Conservation (phyloP, 2,329 filamentous ascomycete genomes). For the Cercospora berteroae region DNA sequence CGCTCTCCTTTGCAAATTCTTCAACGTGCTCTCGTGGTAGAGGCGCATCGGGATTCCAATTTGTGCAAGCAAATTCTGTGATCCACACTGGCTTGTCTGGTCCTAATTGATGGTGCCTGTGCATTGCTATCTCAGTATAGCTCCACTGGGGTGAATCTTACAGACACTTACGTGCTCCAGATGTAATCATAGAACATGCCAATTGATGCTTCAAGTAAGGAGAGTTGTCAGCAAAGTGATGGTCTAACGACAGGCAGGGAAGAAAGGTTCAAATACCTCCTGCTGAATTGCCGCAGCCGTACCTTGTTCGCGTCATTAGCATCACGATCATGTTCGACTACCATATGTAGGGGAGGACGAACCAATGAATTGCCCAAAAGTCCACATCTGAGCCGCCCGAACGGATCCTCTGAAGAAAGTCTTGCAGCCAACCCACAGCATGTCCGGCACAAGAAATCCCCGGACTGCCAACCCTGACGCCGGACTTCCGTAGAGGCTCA, state of each 20-base stretch:
- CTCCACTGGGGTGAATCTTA: no score
- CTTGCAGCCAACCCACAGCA: constrained; percentile 30
- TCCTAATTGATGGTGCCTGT: constrained; percentile 27
- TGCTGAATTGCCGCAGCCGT: no score
- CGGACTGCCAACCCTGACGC: constrained; percentile 31
- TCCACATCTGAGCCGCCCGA: constrained; percentile 32
- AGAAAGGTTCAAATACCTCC: no score
- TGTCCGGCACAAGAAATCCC: constrained; percentile 35
- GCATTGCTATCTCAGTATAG: neutral
- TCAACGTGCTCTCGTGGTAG: constrained; percentile 33
- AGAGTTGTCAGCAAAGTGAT: no score
- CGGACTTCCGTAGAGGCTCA: constrained; percentile 32
- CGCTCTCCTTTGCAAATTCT: constrained; percentile 30
- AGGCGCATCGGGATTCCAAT: constrained; percentile 33
- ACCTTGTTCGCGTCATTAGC: no score
- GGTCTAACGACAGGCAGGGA: no score
- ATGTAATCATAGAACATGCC: constrained; percentile 36
- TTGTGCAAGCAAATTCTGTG: constrained; percentile 36
- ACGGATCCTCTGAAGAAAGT: constrained; percentile 31
- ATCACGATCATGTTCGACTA: no score
- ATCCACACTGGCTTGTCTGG: constrained; percentile 36
- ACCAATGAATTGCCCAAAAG: constrained; percentile 34
- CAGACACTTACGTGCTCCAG: constrained; percentile 29
- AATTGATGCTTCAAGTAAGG: no score
- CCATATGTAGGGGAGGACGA: no score